Evolutionary conservation across 2,329 filamentous ascomycete species (phyloP), one percentile per base, ranked within the genome.

Genomic region (Dactylellina cionopaga): DNA sequence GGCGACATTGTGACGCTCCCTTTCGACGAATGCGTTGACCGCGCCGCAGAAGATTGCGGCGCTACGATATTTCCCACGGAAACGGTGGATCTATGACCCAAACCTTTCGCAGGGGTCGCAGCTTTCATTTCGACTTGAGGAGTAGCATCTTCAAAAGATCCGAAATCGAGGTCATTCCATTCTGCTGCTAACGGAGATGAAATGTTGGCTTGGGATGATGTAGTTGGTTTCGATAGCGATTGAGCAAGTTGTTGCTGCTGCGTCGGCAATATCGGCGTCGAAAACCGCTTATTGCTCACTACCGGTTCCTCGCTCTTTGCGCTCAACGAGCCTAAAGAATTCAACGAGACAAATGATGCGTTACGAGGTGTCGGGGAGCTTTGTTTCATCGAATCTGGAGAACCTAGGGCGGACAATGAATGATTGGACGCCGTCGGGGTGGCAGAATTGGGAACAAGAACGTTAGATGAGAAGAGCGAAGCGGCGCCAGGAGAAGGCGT

Each of bases 91-190:
- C 59, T 46, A 10, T 65, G 68, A 2, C 68, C 59, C 7, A 51
- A 4, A 15, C 47, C 33, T 25, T 52, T 65, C 2, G 52, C 44
- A 7, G 29, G 35, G 13, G 66, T 19, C 5, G 17, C 37, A 11
- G 56, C 35, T 27, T 58, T 58, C 35, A 35, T 15, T 5, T 63
- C 65, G 2, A 19, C 29, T 25, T 59, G 51, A 11, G 68, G 68
- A 2, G 59, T 59, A 7, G 68, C 58, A 19, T 71, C 68, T 35
- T 72, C 68, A n/a, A 72, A 72, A 0, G 58, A 49, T 5, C 58
- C 68, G 24, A 72, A 72, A 19, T 72, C 68, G n/a, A 60, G 47
- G 22, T 72, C 68, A 3, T 46, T 44, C 68, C 68, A 72, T 25
- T 55, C 68, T 2, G 59, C 29, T 1, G 68, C 49, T 24, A 65